Base-by-base conservation (phyloP, 2,329 filamentous ascomycete genomes). In the Sporothrix protearum region DNA sequence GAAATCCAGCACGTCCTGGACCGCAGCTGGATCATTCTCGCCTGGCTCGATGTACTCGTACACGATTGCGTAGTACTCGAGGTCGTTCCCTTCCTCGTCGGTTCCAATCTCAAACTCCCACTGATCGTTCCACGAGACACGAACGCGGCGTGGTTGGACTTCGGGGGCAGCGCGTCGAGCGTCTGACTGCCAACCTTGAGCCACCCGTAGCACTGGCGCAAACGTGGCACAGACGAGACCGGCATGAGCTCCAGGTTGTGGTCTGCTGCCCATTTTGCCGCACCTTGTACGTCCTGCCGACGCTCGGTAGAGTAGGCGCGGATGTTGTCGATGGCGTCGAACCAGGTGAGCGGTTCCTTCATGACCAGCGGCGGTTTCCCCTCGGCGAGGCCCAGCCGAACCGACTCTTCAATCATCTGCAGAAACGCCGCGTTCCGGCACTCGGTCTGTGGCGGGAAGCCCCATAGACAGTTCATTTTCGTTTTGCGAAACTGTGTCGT, bases 31-130 rank as follows among this genome's bases (percentile, higher is more conserved):
- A 16, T 68, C 47, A 30, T 68, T 68, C 14, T 68, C 47, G 2
- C 66, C 66, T 22, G 66, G 66, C 28, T 68, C 47, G 16, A 68
- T 42, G 66, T 68, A 68, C 22, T 68, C 66, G 66, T 68, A 68
- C 25, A 68, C 66, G n/a, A 68, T 68, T 25, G 66, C 66, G 22
- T 53, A 3, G 47, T 68, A 68, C 28, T 68, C 36, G 36, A 66
- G 8, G 25, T 39, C 66, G 28, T 68, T 55, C 9, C 63, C 63
- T 47, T 66, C 19, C 63, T 66, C 63, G 63, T 66, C 63, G 63
- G 12, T 49, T 12, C 63, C 63, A 49, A 66, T 2, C 36, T 66
- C 63, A 66, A 66, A 66, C 36, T 45, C 36, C 63, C 63, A 66
- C 63, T 47, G 36, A 30, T 66, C 63, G 5, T 66, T 66, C 1